Evolutionary conservation across 2,329 filamentous ascomycete genomes (phyloP), one percentile per base, ranked within the genome.

Genomic region (Claviceps cyperi): DNA sequence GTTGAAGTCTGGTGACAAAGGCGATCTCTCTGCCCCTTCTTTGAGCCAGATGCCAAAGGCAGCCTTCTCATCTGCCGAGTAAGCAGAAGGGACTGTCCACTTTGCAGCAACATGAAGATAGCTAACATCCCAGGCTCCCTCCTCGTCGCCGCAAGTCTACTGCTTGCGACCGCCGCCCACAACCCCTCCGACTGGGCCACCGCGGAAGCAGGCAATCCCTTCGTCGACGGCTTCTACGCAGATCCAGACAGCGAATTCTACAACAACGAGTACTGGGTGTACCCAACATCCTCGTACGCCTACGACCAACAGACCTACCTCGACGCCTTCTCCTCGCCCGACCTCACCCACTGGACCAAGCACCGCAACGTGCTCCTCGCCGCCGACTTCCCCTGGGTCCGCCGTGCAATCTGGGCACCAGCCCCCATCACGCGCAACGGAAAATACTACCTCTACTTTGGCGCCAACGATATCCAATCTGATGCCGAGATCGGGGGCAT

Each of bases 391-490:
- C 55, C 63, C 4, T 75, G 72, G 72, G 71, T 69, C 6, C 67
- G 58, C 2, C 62, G 63, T 48, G 71, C 71, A 0, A 60, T 73
- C 19, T 74, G 72, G 72, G 72, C 71, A 2, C 72, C 72, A 0
- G 69, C 71, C 0, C 67, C 72, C 13, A 63, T 70, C 37, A 54
- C 54, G 14, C 64, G 69, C 36, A 63, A 71, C 52, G 69, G 67
- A 11, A 68, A 65, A 40, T 75, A 74, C 57, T 74, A 69, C 54
- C 62, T 75, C 49, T 75, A 75, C 58, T 75, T 74, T 54, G 69
- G 64, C 43, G 72, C 71, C 37, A 74, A 74, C 39, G 72, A 74
- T 49, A 68, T 71, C 43, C 66, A 67, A 60, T 46, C 53, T 22
- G 49, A 58, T 45, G 47, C 51, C 17, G 59, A 73, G 22, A 64